Conservation (phyloP, 306 rosid species). For the Citrullus mucosospermus region DNA sequence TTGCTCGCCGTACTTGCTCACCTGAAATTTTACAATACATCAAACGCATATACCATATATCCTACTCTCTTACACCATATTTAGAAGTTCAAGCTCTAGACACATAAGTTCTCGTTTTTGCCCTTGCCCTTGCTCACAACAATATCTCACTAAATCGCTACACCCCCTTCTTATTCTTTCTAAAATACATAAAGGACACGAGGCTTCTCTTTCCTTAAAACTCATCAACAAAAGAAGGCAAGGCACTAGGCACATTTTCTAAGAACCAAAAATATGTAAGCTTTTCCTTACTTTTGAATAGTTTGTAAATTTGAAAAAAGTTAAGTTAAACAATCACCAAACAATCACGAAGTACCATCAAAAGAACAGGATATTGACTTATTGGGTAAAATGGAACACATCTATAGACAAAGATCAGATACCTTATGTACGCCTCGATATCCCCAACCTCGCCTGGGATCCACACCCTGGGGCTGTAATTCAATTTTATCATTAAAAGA, state of each 20-base stretch:
- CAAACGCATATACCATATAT: not conserved
- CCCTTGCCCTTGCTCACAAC: not conserved
- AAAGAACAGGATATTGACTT: not conserved
- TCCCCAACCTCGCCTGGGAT: constrained; percentile 83
- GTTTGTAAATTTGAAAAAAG: not conserved
- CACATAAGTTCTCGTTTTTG: not conserved
- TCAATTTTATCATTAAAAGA: constrained; percentile 32
- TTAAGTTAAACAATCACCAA: not conserved
- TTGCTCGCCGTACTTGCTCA: not conserved
- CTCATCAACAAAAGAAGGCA: not conserved
- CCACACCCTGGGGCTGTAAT: constrained; percentile 60
- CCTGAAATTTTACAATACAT: not conserved
- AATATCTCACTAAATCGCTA: not conserved
- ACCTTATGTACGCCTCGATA: constrained; percentile 98
- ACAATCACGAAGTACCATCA: not conserved
- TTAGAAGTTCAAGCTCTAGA: not conserved
- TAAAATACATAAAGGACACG: not conserved
- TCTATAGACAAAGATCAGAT: constrained; percentile 6
- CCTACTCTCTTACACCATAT: not conserved
- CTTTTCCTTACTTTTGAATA: not conserved
- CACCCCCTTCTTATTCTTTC: not conserved
- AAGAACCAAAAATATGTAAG: not conserved
- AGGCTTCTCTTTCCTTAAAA: not conserved
- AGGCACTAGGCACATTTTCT: not conserved
- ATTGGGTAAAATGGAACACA: not conserved